Conservation (phyloP, 495 filamentous ascomycete genomes). For the Mytilinidion resinicola region DNA sequence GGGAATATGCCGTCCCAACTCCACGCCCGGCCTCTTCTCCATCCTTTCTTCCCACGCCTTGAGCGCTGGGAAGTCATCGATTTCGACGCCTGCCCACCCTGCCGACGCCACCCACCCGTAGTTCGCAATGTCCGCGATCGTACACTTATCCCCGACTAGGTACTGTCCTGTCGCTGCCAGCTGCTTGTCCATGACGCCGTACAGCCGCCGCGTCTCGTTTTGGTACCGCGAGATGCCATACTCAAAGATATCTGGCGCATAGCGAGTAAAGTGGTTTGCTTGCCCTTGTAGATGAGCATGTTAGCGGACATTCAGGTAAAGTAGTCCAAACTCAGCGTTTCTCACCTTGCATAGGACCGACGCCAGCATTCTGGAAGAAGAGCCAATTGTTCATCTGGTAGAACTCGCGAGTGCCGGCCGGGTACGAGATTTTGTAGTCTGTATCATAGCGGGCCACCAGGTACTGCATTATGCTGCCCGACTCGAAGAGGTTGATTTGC, state of each 20-base stretch:
- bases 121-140: conserved; percentile 77
- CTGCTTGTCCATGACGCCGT: conserved; percentile 69
- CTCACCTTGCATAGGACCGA: conserved; percentile 75
- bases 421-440: conserved; percentile 79
- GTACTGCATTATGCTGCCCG: conserved; percentile 81
- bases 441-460: conserved; percentile 73
- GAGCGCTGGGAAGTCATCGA: conserved; percentile 67
- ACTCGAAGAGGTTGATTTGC: conserved; percentile 73
- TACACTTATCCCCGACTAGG: conserved; percentile 71
- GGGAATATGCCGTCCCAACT: conserved; percentile 78
- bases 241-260: conserved; percentile 79
- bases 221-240: conserved; percentile 81
- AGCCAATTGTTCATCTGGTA: conserved; percentile 79
- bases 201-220: conserved; percentile 75
- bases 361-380: conserved; percentile 59
- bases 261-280: conserved; percentile 83
- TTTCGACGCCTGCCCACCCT: conserved; percentile 67
- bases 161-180: conserved; percentile 53
- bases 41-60: conserved; percentile 63
- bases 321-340: conserved; percentile 34
- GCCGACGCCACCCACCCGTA: conserved; percentile 57
- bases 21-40: conserved; percentile 56
- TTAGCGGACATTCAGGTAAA: not conserved
- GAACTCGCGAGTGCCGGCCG: conserved; percentile 63
- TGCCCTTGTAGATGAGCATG: conserved; percentile 38